phyloP scores from a whole-genome alignment of 2,329 filamentous ascomycete genomes.

The Laburnicola sp. region DNA sequence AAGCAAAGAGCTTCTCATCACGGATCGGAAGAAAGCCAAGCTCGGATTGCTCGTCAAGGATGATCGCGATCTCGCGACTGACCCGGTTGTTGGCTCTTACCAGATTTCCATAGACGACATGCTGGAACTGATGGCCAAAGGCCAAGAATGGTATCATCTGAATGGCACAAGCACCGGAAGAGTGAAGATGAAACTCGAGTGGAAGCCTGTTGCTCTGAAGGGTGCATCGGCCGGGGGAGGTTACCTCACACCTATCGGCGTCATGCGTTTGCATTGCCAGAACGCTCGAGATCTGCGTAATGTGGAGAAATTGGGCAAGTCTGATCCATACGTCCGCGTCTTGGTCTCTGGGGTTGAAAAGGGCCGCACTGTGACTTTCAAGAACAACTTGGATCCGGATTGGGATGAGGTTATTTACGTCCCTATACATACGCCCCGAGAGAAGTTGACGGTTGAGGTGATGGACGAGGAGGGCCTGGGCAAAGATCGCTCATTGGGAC shows the following conservation, averaged over 20 bases:
- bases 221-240: slow-evolving; percentile 77
- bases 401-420: slow-evolving; percentile 97
- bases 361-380: slow-evolving; percentile 89
- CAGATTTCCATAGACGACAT: slow-evolving; percentile 96
- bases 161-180: slow-evolving; percentile 79
- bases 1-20: slow-evolving; percentile 92
- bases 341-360: slow-evolving; percentile 88
- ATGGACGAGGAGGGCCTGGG: slow-evolving; percentile 95
- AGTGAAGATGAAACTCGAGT: slow-evolving; percentile 87
- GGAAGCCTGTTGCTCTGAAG: slow-evolving; percentile 90
- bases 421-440: slow-evolving; percentile 80
- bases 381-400: slow-evolving; percentile 91
- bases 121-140: slow-evolving; percentile 85
- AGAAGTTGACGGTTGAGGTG: slow-evolving; percentile 85
- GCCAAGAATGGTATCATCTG: slow-evolving; percentile 95
- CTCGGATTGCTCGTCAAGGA: slow-evolving; percentile 94
- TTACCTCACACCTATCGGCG: slow-evolving; percentile 90
- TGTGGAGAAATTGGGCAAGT: slow-evolving; percentile 93
- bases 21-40: slow-evolving; percentile 86
- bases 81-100: slow-evolving; percentile 86
- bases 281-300: slow-evolving; percentile 83
- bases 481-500: slow-evolving; percentile 84
- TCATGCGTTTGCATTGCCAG: slow-evolving; percentile 92
- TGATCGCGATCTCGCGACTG: slow-evolving; percentile 79
- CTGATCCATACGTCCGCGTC: slow-evolving; percentile 89